These are phyloP conservation scores for Bacidia rubella DNA, from an alignment of 495 filamentous ascomycete genomes.

Conservation along the genomic window DNA sequence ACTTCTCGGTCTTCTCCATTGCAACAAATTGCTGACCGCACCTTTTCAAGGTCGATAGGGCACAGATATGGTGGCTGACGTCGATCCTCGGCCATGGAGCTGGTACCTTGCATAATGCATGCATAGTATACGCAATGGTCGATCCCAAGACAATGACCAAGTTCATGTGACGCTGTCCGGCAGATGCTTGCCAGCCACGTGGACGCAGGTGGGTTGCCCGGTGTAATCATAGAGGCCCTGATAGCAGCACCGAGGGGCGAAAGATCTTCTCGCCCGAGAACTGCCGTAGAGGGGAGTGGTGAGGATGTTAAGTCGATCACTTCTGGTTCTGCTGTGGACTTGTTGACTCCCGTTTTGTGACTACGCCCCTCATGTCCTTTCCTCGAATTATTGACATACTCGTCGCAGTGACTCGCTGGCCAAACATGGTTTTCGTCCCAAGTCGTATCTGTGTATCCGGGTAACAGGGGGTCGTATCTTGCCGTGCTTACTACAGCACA, in stretches of 20 bases:
- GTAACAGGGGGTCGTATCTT: constrained; percentile 38
- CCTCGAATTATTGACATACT: constrained; percentile 28
- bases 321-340: background rate
- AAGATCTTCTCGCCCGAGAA: background rate
- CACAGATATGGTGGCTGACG: constrained; percentile 56
- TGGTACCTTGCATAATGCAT: constrained; percentile 54
- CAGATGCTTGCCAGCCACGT: constrained; percentile 45
- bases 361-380: background rate
- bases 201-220: background rate
- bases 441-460: constrained; percentile 29
- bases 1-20: constrained; percentile 15
- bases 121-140: constrained; percentile 58
- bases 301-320: constrained; percentile 3
- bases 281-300: background rate
- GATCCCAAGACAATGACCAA: constrained; percentile 54
- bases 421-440: constrained; percentile 44
- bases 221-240: background rate
- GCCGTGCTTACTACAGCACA: constrained; percentile 46
- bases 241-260: constrained; percentile 12
- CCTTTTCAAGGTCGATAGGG: constrained; percentile 46
- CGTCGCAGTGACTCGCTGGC: constrained; percentile 47
- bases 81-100: constrained; percentile 45
- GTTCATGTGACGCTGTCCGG: constrained; percentile 47
- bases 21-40: constrained; percentile 29
- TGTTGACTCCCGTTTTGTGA: background rate